A percentile compares a stretch with the other conserved stretches of the same genome.
Evolutionary conservation across 495 filamentous ascomycete genomes (phyloP).

Genomic region (Endocarpon pusillum): DNA sequence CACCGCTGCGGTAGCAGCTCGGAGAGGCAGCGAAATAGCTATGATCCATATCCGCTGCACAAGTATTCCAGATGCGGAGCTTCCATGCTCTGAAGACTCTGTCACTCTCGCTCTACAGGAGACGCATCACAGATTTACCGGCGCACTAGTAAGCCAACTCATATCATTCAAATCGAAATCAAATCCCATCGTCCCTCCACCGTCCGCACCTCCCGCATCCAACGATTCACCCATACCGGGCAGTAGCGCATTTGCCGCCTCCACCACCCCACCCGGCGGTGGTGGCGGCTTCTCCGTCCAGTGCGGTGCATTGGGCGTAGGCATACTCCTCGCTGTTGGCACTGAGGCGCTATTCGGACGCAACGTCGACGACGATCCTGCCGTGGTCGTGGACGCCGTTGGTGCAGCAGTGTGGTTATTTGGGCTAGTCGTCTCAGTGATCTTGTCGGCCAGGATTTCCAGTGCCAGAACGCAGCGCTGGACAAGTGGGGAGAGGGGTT

Average conservation of each 20-base stretch:
- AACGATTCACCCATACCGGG: neutral
- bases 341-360: neutral
- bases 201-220: neutral
- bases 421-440: too few relatives aligned
- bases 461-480: slow-evolving; percentile 22
- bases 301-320: neutral
- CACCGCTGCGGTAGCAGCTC: too few relatives aligned
- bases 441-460: slow-evolving; percentile 21
- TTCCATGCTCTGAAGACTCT: too few relatives aligned
- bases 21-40: too few relatives aligned
- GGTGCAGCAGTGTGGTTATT: too few relatives aligned
- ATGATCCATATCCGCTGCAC: too few relatives aligned
- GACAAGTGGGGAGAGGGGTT: slow-evolving; percentile 20
- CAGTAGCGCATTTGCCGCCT: too few relatives aligned
- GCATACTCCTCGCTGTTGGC: neutral
- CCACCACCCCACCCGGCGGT: neutral
- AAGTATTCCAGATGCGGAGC: too few relatives aligned
- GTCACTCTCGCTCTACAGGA: too few relatives aligned
- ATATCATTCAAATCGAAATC: slow-evolving; percentile 1
- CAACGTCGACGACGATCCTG: neutral
- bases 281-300: neutral
- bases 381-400: too few relatives aligned
- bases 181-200: neutral
- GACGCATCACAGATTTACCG: too few relatives aligned
- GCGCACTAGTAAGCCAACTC: slow-evolving; percentile 1